Percentiles rank a stretch among this genome's conserved stretches.
Evolutionary conservation across 768 basidiomycete genomes (phyloP).

Genomic region (Antrodiella citrinella): DNA sequence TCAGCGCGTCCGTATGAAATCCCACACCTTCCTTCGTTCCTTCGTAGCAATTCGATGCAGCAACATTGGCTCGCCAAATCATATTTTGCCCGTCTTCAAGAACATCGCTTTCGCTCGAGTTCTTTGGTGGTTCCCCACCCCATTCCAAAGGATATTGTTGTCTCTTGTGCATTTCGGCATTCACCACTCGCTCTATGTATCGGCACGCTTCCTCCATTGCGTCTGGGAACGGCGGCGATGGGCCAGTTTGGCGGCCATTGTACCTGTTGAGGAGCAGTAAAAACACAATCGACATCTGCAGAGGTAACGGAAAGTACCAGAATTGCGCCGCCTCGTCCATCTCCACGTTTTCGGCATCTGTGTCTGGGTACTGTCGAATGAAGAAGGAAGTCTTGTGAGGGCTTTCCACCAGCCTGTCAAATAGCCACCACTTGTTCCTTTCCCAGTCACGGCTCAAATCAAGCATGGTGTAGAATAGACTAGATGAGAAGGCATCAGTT

Average conservation of each 20-base stretch:
- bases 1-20: slow-evolving; percentile 74
- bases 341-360: slow-evolving; percentile 30
- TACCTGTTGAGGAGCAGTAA: slow-evolving; percentile 44
- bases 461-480: slow-evolving; percentile 67
- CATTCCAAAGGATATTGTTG: slow-evolving; percentile 61
- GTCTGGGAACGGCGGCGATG: slow-evolving; percentile 49
- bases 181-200: slow-evolving; percentile 63
- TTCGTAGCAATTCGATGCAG: slow-evolving; percentile 78
- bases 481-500: no score
- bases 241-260: slow-evolving; percentile 57
- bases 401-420: slow-evolving; percentile 75
- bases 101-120: slow-evolving; percentile 7
- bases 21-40: slow-evolving; percentile 80
- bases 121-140: slow-evolving; percentile 26
- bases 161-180: slow-evolving; percentile 58
- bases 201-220: slow-evolving; percentile 75
- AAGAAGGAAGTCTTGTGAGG: slow-evolving; percentile 80
- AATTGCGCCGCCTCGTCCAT: slow-evolving; percentile 72
- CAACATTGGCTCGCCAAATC: slow-evolving; percentile 75
- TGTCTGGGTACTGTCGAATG: slow-evolving; percentile 32
- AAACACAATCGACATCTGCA: not conserved
- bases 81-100: slow-evolving; percentile 1
- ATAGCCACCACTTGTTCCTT: slow-evolving; percentile 78
- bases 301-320: slow-evolving; percentile 39
- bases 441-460: slow-evolving; percentile 55